These are phyloP conservation scores for Plasmodium cynomolgi DNA, from an alignment of 169 alveolate species.

Conservation along the genomic window DNA sequence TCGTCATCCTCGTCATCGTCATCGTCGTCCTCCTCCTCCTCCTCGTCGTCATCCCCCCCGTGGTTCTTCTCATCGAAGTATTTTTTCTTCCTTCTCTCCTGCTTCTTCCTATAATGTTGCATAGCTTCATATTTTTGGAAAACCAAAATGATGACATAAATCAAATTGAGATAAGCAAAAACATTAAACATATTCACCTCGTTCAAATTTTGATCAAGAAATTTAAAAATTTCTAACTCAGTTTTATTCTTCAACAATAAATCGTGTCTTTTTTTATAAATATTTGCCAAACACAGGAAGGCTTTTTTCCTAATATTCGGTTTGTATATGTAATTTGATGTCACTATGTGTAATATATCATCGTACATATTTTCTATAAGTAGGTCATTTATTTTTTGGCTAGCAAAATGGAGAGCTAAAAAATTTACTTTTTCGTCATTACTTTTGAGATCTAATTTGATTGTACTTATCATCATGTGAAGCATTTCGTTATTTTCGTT, in stretches of 20 bases:
- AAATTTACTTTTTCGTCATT: slow-evolving; percentile 81
- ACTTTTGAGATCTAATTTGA: slow-evolving; percentile 77
- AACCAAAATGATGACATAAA: slow-evolving; percentile 40
- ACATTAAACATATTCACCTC: slow-evolving; percentile 54
- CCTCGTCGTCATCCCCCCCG: background rate
- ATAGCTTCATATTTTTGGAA: slow-evolving; percentile 53
- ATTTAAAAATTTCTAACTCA: slow-evolving; percentile 74
- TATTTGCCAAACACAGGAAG: slow-evolving; percentile 83
- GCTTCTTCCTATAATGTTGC: slow-evolving; percentile 16
- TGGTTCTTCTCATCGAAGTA: background rate
- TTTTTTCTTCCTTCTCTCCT: slow-evolving; percentile 15
- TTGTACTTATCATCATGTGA: slow-evolving; percentile 79
- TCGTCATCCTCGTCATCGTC: background rate
- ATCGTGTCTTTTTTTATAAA: slow-evolving; percentile 74
- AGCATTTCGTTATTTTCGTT: slow-evolving; percentile 86
- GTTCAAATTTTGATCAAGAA: slow-evolving; percentile 67
- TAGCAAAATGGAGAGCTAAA: slow-evolving; percentile 87
- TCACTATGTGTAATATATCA: slow-evolving; percentile 81
- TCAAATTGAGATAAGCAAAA: slow-evolving; percentile 41
- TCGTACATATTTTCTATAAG: slow-evolving; percentile 82
- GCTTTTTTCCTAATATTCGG: slow-evolving; percentile 85
- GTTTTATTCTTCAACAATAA: slow-evolving; percentile 69
- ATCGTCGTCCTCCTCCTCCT: background rate
- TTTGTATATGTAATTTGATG: slow-evolving; percentile 75
- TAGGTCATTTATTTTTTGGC: slow-evolving; percentile 85